Evolutionary conservation across 176 grass and related monocot genomes (phyloP).

Genomic region (Carex littledalei): DNA sequence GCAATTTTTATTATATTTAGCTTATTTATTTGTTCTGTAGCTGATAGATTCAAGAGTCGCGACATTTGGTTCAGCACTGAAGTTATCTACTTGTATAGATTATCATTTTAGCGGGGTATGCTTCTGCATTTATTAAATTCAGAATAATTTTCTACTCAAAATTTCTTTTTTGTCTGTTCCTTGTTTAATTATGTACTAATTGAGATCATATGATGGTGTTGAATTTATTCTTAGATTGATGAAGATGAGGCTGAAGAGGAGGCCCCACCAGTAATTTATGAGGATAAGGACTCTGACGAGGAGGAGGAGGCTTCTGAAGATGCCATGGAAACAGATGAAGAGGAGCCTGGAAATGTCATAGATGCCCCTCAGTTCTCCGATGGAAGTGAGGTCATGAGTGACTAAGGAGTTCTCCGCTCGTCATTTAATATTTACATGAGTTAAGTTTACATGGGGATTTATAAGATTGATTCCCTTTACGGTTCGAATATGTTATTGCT

Average conservation of each 20-base stretch:
- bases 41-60: slow-evolving; percentile 85
- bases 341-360: slow-evolving; percentile 44
- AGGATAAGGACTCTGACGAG: slow-evolving; percentile 74
- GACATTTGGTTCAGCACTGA: slow-evolving; percentile 59
- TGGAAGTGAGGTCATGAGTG: slow-evolving; percentile 69
- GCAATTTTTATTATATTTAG: not conserved
- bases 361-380: slow-evolving; percentile 60
- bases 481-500: not conserved
- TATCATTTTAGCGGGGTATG: slow-evolving; percentile 52
- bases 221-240: slow-evolving; percentile 38
- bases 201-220: slow-evolving; percentile 6
- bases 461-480: not conserved
- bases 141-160: not conserved
- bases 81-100: slow-evolving; percentile 79
- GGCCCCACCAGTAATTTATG: slow-evolving; percentile 44
- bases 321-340: slow-evolving; percentile 62
- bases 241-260: slow-evolving; percentile 65
- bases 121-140: slow-evolving; percentile 7
- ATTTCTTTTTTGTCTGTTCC: not conserved
- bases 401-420: slow-evolving; percentile 19
- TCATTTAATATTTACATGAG: not conserved
- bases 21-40: slow-evolving; percentile 30
- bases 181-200: not conserved
- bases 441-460: not conserved
- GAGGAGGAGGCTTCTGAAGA: slow-evolving; percentile 61